Percentiles rank a stretch among this genome's conserved stretches.
Conservation (phyloP, 106 monocot species). For the Apostasia shenzhenica region DNA sequence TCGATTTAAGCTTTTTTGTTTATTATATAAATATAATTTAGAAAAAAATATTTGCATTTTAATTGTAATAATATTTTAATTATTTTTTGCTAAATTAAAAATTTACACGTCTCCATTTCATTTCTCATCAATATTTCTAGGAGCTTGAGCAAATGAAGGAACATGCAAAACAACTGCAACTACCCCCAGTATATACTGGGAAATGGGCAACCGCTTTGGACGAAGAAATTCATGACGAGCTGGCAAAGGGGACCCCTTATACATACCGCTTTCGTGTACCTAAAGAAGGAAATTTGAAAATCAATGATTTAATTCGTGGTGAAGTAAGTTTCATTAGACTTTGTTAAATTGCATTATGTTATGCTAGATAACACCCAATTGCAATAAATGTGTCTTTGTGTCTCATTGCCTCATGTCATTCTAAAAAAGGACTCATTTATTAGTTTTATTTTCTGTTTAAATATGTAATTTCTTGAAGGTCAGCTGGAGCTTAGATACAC, state of each 20-base stretch:
- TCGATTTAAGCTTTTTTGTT: too few relatives aligned
- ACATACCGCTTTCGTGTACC: slow-evolving; percentile 97
- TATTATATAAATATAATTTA: too few relatives aligned
- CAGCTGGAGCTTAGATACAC: slow-evolving; percentile 86
- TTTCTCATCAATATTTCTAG: slow-evolving; percentile 16
- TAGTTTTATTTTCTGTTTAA: slow-evolving; percentile 18
- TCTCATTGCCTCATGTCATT: neutral
- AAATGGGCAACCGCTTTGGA: slow-evolving; percentile 91
- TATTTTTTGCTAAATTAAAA: too few relatives aligned
- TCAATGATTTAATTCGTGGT: slow-evolving; percentile 90
- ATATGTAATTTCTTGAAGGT: slow-evolving; percentile 85
- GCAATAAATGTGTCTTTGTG: neutral
- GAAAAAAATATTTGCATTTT: too few relatives aligned
- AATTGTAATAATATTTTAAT: too few relatives aligned
- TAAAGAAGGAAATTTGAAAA: slow-evolving; percentile 73
- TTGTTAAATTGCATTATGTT: slow-evolving; percentile 1
- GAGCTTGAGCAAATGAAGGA: slow-evolving; percentile 97
- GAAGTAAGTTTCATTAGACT: slow-evolving; percentile 51
- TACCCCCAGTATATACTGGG: slow-evolving; percentile 91
- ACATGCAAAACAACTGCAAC: slow-evolving; percentile 70
- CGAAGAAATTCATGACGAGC: slow-evolving; percentile 65
- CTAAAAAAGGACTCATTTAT: neutral
- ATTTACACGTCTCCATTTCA: too few relatives aligned
- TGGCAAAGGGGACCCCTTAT: slow-evolving; percentile 78
- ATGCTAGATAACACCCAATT: neutral